Evolutionary conservation across 306 rosid species (phyloP).

Genomic region (Casuarina equisetifolia): DNA sequence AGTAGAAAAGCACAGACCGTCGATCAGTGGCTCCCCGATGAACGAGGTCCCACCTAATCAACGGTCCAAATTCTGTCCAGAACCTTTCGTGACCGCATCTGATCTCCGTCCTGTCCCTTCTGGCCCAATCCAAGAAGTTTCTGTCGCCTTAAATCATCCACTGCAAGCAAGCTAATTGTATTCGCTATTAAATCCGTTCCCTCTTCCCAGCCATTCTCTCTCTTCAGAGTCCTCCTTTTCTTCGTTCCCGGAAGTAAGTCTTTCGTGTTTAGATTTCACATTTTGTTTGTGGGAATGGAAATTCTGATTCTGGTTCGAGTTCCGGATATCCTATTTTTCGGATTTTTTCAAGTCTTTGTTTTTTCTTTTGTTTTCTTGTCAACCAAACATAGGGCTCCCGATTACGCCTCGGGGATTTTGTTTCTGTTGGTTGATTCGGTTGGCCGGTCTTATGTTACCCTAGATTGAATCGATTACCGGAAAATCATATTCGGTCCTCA

Average conservation of each 20-base stretch:
- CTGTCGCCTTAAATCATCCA: too few species aligned
- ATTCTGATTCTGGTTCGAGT: not conserved
- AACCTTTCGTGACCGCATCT: not conserved
- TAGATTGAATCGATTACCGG: not conserved
- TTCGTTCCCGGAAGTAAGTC: not conserved
- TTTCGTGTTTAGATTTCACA: not conserved
- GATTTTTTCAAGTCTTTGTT: not conserved
- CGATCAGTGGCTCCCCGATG: not conserved
- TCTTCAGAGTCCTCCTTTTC: not conserved
- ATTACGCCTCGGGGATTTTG: not conserved
- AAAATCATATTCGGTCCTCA: not conserved
- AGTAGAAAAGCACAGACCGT: not conserved
- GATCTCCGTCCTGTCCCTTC: not conserved
- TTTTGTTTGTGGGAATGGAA: not conserved
- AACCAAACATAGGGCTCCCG: not conserved
- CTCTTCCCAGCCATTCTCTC: not conserved
- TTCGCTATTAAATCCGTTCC: not conserved
- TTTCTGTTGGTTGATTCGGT: not conserved
- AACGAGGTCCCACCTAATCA: not conserved
- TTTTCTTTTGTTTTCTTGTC: not conserved
- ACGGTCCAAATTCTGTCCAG: not conserved
- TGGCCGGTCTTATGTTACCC: not conserved
- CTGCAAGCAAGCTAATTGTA: not conserved
- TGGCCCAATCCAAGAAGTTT: not conserved
- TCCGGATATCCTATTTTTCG: not conserved